Evolutionary conservation across 371 early-diverging fungal species (phyloP), one percentile per base, ranked within the genome.

Genomic region (Circinella minor): DNA sequence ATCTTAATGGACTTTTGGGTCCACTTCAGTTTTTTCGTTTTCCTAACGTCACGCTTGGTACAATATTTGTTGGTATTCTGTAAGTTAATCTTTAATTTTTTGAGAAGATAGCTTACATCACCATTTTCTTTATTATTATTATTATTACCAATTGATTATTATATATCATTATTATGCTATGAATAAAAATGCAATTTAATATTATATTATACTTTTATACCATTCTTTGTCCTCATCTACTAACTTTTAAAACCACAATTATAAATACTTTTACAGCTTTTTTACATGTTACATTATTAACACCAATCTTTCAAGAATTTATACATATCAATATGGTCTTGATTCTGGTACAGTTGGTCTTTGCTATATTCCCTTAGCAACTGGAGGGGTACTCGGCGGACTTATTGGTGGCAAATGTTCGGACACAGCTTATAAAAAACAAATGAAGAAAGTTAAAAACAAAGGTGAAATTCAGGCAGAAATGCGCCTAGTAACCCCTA

Each of bases 391-490:
- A 71, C 55, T 74, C 9, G 84, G 84, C 14, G 74, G 78, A 18
- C 63, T 76, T 14, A n/a, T 70, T 14, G 81, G 80, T 20, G 84
- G 84, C 4, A 68, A 80, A 36, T 67, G 66, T 34, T 83, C 84
- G 0, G 84, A 83, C 36, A 66, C 17, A 5, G 18, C 71, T 0
- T 83, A 77, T 36, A 78, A 67, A 47, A 43, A 47, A 10, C 75
- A 75, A 3, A 67, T 77, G 3, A 55, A 39, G 10, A 67, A 74
- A 43, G 73, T 74, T 3, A 71, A 65, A 17, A 59, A 48, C 7
- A 63, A 49, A 6, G 66, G 66, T 13, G 69, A 71, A 67, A 48
- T 64, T 0, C 72, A 69, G 65, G 79, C 82, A 3, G 85, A 84
- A 59, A 73, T 81, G 76, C 74, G 85, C 15, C 38, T 84, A 36